A percentile compares a stretch with the other conserved stretches of the same genome.
Evolutionary conservation across 2,329 filamentous ascomycete species (phyloP).

Genomic region (Aspergillus sclerotialis): DNA sequence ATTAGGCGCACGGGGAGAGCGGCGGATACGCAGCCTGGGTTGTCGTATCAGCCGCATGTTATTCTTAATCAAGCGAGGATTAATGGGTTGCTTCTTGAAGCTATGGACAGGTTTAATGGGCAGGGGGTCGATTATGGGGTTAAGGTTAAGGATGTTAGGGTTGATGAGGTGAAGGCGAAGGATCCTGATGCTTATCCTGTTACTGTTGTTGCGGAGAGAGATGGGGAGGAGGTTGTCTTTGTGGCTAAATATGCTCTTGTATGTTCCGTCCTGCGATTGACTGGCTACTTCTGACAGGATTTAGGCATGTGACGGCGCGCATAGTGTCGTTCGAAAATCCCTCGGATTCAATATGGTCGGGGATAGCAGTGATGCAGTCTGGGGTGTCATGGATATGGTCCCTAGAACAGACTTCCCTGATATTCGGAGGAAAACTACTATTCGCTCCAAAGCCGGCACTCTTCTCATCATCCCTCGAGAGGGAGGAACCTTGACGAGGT

Average conservation of each 20-base stretch:
- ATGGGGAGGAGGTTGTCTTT: slow-evolving; percentile 35
- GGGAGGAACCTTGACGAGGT: slow-evolving; percentile 51
- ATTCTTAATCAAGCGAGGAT: slow-evolving; percentile 52
- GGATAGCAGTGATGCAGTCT: slow-evolving; percentile 51
- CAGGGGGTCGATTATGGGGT: slow-evolving; percentile 50
- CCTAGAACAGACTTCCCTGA: slow-evolving; percentile 45
- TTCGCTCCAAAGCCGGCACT: slow-evolving; percentile 41
- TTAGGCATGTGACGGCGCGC: slow-evolving; percentile 45
- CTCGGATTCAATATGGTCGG: slow-evolving; percentile 50
- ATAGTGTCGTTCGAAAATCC: slow-evolving; percentile 33
- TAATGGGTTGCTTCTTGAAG: slow-evolving; percentile 48
- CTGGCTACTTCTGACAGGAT: neutral
- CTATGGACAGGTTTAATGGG: slow-evolving; percentile 39
- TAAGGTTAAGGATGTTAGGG: slow-evolving; percentile 44
- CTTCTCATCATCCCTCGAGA: slow-evolving; percentile 49
- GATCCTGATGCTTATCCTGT: slow-evolving; percentile 39
- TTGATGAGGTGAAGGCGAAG: slow-evolving; percentile 37
- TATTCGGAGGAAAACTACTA: slow-evolving; percentile 44
- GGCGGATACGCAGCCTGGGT: slow-evolving; percentile 47
- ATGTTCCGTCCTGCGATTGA: no score
- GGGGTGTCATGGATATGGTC: slow-evolving; percentile 51
- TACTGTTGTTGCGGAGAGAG: slow-evolving; percentile 36
- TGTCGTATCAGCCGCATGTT: slow-evolving; percentile 50
- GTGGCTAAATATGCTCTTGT: slow-evolving; percentile 48
- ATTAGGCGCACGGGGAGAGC: slow-evolving; percentile 45